A percentile compares a stretch with the other conserved stretches of the same genome.
These are phyloP conservation scores for Penicillium occitanis DNA, from an alignment of 2,329 filamentous ascomycete genomes.

Conservation along the genomic window DNA sequence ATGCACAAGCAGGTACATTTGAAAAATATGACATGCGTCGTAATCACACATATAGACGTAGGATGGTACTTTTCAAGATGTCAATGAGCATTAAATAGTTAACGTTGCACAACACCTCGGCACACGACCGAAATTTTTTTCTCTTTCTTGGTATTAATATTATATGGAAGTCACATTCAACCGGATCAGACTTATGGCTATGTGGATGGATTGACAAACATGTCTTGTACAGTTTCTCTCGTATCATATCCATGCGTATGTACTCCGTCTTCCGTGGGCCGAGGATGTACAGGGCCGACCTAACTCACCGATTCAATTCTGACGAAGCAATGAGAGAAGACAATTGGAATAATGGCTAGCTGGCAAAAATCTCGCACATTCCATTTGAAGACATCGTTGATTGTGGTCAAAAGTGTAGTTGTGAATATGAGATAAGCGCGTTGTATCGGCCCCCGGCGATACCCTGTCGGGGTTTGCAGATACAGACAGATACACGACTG, in stretches of 20 bases:
- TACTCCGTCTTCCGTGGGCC: neutral
- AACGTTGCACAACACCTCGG: constrained; percentile 2
- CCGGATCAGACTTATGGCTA: neutral
- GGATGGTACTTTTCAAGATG: too few species aligned
- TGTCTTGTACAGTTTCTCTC: neutral
- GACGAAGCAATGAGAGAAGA: neutral
- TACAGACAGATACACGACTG: neutral
- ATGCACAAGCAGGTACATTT: neutral
- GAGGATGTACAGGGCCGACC: constrained; percentile 2
- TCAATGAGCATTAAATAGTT: neutral
- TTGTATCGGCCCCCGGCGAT: constrained; percentile 1
- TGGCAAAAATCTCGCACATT: neutral
- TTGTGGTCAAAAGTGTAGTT: neutral
- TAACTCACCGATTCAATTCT: neutral
- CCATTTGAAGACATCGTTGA: neutral
- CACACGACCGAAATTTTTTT: neutral
- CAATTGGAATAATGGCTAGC: neutral
- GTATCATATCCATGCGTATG: neutral
- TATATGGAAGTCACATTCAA: neutral
- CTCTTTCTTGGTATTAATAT: neutral
- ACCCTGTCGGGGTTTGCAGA: neutral
- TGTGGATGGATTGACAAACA: neutral
- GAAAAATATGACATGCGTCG: neutral
- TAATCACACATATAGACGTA: neutral
- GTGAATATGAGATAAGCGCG: neutral